Conservation (phyloP, 1,284 basidiomycete genomes). For the Ustilago esculenta region DNA sequence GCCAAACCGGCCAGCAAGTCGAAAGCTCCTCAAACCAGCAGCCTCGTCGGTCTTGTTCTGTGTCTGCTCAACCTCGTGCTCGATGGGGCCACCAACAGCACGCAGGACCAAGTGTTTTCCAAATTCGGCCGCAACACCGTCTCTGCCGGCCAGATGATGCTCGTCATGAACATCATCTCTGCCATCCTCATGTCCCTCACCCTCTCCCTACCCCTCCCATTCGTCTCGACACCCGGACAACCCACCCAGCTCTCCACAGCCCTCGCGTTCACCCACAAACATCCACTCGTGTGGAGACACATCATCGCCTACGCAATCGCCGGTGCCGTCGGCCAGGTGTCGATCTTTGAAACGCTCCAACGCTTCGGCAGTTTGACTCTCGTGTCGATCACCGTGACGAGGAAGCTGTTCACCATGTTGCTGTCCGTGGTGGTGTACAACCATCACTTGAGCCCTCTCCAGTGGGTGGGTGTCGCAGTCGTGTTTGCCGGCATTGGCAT, state of each 20-base stretch:
- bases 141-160: constrained; percentile 98
- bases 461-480: constrained; percentile 88
- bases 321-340: constrained; percentile 92
- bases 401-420: constrained; percentile 98
- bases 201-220: constrained; percentile 73
- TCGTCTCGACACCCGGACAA: constrained; percentile 16
- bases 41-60: constrained; percentile 72
- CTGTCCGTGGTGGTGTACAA: constrained; percentile 92
- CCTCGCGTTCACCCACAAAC: constrained; percentile 75
- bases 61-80: constrained; percentile 85
- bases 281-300: constrained; percentile 81
- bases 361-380: constrained; percentile 90
- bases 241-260: constrained; percentile 41
- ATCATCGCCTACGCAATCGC: constrained; percentile 86
- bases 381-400: constrained; percentile 72
- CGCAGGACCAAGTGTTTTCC: constrained; percentile 95
- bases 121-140: constrained; percentile 72
- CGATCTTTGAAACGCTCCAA: constrained; percentile 97
- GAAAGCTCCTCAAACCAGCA: constrained; percentile 52
- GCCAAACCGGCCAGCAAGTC: constrained; percentile 68
- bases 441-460: constrained; percentile 82
- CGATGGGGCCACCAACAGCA: constrained; percentile 95
- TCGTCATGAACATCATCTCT: constrained; percentile 87
- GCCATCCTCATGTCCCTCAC: constrained; percentile 48
- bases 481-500: constrained; percentile 94